These are phyloP conservation scores for Torrubiella hemipterigena DNA, from an alignment of 2,329 filamentous ascomycete genomes.

Conservation along the genomic window DNA sequence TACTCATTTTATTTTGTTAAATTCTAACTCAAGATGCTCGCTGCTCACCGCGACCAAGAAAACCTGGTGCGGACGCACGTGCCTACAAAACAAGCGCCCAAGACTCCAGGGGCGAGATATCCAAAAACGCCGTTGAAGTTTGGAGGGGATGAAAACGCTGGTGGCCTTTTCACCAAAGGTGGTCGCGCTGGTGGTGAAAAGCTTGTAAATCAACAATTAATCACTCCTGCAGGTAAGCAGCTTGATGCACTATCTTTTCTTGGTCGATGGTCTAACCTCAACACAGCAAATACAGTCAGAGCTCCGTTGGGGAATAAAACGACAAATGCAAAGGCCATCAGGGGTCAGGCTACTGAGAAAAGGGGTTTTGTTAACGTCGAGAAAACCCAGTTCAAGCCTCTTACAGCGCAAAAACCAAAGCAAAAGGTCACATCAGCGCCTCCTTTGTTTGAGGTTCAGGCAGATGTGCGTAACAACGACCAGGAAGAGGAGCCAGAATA, in stretches of 20 bases:
- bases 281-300: conserved; percentile 40
- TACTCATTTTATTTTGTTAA: too few species aligned
- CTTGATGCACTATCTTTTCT: conserved; percentile 46
- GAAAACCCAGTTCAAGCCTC: conserved; percentile 49
- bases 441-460: conserved; percentile 52
- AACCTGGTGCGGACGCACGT: conserved; percentile 69
- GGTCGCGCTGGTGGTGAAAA: conserved; percentile 38
- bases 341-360: conserved; percentile 52
- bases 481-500: conserved; percentile 76
- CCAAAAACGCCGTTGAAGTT: conserved; percentile 76
- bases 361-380: conserved; percentile 48
- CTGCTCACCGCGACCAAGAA: conserved; percentile 73
- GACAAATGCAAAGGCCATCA: conserved; percentile 77
- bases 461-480: conserved; percentile 32
- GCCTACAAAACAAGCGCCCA: conserved; percentile 64
- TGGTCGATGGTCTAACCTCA: too few species aligned
- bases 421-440: conserved; percentile 39
- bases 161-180: conserved; percentile 23
- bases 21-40: conserved; percentile 69
- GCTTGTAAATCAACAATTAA: conserved; percentile 31
- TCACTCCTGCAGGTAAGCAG: conserved; percentile 34
- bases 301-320: conserved; percentile 89
- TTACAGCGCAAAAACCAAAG: conserved; percentile 46
- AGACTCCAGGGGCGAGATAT: conserved; percentile 65
- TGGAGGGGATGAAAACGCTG: conserved; percentile 61